Conservation (phyloP, 2,329 filamentous ascomycete genomes). For the Paraconiothyrium brasiliense region DNA sequence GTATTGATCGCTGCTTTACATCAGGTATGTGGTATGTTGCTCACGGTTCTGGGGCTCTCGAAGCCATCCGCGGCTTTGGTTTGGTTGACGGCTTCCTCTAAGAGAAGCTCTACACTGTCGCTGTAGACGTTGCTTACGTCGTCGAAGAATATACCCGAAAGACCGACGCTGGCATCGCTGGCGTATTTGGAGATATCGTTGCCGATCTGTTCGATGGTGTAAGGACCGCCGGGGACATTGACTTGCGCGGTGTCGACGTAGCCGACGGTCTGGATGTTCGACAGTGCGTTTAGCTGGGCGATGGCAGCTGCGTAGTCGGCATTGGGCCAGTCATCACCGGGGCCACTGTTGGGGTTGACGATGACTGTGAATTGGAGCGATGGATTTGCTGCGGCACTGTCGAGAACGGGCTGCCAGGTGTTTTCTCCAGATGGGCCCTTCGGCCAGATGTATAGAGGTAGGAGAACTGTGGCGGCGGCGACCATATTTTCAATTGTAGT, state of each 20-base stretch:
- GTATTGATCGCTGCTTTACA: background rate
- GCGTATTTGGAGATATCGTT: constrained; percentile 6
- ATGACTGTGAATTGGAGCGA: constrained; percentile 10
- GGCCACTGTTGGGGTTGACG: constrained; percentile 8
- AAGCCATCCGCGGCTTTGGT: constrained; percentile 1
- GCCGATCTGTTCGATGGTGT: constrained; percentile 1
- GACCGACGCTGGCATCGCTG: background rate
- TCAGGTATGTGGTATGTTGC: background rate
- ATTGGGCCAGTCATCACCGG: constrained; percentile 8
- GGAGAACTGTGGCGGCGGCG: constrained; percentile 5
- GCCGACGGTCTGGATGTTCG: constrained; percentile 58
- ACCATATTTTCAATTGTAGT: constrained; percentile 4
- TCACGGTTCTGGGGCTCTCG: background rate
- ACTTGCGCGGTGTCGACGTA: constrained; percentile 55
- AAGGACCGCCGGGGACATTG: background rate
- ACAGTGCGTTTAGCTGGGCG: constrained; percentile 38
- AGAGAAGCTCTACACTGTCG: background rate
- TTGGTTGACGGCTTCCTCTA: background rate
- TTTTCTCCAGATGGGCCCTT: background rate
- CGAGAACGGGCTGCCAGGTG: constrained; percentile 6
- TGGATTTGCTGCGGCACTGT: constrained; percentile 7
- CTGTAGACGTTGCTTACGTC: constrained; percentile 11
- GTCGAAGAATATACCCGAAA: constrained; percentile 8
- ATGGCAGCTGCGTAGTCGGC: constrained; percentile 1
- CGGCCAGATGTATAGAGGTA: constrained; percentile 10